Conservation (phyloP, 2,329 filamentous ascomycete genomes). For the Fusarium armeniacum region DNA sequence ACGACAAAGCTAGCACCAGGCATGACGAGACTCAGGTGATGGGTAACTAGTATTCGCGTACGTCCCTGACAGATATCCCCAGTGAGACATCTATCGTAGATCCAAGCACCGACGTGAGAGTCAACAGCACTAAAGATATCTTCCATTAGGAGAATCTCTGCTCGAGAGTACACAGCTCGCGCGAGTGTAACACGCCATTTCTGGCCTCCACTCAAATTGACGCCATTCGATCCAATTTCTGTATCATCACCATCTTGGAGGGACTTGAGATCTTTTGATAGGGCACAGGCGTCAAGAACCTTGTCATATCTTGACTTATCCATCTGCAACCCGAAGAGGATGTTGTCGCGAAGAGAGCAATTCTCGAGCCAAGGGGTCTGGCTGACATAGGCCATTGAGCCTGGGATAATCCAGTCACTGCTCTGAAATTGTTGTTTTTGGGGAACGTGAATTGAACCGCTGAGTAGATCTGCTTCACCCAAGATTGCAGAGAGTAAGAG, state of each 20-base stretch:
- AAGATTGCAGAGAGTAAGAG: slow-evolving; percentile 79
- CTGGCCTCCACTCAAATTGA: slow-evolving; percentile 86
- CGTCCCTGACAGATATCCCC: slow-evolving; percentile 76
- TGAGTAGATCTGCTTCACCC: slow-evolving; percentile 78
- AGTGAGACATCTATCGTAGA: slow-evolving; percentile 80
- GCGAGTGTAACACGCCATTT: slow-evolving; percentile 85
- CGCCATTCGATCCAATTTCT: slow-evolving; percentile 85
- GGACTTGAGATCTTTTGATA: slow-evolving; percentile 80
- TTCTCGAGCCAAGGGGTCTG: slow-evolving; percentile 90
- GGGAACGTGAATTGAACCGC: slow-evolving; percentile 70
- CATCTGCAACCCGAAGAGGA: slow-evolving; percentile 79
- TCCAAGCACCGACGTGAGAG: slow-evolving; percentile 81
- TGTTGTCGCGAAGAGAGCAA: slow-evolving; percentile 80
- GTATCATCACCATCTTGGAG: slow-evolving; percentile 81
- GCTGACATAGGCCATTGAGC: slow-evolving; percentile 78
- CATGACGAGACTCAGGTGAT: slow-evolving; percentile 79
- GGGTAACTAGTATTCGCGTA: slow-evolving; percentile 84
- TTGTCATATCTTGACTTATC: slow-evolving; percentile 76
- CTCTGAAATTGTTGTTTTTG: slow-evolving; percentile 63
- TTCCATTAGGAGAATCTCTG: slow-evolving; percentile 80
- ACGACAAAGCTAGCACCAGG: slow-evolving; percentile 79
- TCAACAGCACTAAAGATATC: slow-evolving; percentile 88
- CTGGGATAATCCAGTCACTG: slow-evolving; percentile 76
- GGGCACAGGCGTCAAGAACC: slow-evolving; percentile 77
- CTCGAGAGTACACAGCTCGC: slow-evolving; percentile 81